phyloP scores from a whole-genome alignment of 176 grass and related monocot species.

The Aegilops longissima region DNA sequence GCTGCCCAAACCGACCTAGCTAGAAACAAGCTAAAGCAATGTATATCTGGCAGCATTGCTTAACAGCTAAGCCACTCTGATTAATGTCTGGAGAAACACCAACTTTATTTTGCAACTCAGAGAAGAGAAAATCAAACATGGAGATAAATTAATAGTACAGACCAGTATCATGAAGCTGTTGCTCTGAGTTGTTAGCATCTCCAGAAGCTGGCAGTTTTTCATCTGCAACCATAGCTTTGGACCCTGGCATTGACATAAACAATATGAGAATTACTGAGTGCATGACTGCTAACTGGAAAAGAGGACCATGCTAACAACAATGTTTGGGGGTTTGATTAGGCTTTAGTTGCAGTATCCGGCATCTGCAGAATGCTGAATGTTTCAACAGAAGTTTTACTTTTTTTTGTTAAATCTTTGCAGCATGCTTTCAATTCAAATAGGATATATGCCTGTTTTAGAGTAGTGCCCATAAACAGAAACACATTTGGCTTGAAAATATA shows the following conservation, averaged over 20 bases:
- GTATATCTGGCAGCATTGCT: too few species aligned
- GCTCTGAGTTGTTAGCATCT: constrained; percentile 31
- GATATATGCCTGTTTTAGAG: neutral
- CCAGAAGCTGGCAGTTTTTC: constrained; percentile 20
- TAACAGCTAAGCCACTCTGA: neutral
- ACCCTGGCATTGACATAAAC: constrained; percentile 3
- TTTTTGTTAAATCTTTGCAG: neutral
- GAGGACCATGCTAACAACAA: neutral
- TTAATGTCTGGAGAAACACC: neutral
- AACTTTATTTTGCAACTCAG: neutral
- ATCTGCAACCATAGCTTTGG: constrained; percentile 1
- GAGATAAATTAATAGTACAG: neutral
- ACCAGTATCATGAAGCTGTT: constrained; percentile 39
- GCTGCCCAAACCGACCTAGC: too few species aligned
- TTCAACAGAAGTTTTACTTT: neutral
- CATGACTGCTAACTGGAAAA: neutral
- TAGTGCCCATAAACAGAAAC: neutral
- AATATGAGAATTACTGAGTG: constrained; percentile 1
- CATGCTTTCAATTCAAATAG: neutral
- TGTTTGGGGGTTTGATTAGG: neutral
- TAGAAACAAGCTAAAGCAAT: too few species aligned
- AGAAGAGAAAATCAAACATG: constrained; percentile 17
- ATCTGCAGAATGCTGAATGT: neutral
- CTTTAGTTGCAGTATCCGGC: neutral
- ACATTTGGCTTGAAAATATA: neutral